phyloP scores from a whole-genome alignment of 768 basidiomycete genomes.

The Podaxis carcinomalis region DNA sequence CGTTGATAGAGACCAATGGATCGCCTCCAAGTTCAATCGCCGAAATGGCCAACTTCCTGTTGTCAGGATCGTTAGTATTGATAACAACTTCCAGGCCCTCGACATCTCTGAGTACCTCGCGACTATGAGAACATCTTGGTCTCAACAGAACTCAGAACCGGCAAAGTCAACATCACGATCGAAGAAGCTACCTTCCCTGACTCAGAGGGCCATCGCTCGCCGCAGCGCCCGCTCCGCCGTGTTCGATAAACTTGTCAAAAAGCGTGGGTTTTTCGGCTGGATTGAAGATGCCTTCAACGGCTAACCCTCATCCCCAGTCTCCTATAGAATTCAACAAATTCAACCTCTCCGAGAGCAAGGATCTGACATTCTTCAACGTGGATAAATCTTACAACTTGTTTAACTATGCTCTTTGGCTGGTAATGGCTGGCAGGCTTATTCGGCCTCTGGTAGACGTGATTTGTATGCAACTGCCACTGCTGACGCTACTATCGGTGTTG shows the following conservation, averaged over 20 bases:
- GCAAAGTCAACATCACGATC: not conserved
- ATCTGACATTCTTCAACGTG: slow-evolving; percentile 16
- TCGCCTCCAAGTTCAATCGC: slow-evolving; percentile 5
- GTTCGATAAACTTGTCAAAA: not conserved
- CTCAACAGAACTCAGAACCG: not conserved
- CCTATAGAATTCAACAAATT: slow-evolving; percentile 15
- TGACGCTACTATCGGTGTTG: slow-evolving; percentile 19
- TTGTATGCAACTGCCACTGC: slow-evolving; percentile 13
- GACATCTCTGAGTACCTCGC: slow-evolving; percentile 1
- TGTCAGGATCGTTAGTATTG: slow-evolving; percentile 17
- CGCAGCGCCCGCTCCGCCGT: not conserved
- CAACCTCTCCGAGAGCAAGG: slow-evolving; percentile 12
- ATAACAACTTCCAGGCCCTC: slow-evolving; percentile 16
- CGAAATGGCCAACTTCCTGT: slow-evolving; percentile 10
- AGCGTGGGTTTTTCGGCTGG: not conserved
- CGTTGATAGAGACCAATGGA: too few species aligned
- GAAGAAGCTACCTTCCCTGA: not conserved
- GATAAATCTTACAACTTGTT: slow-evolving; percentile 20
- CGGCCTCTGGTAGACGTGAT: slow-evolving; percentile 14
- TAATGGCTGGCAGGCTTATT: slow-evolving; percentile 13
- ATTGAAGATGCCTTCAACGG: not conserved
- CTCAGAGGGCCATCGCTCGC: not conserved
- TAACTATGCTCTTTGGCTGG: slow-evolving; percentile 11
- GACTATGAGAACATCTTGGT: not conserved
- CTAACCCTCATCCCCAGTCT: slow-evolving; percentile 20